Base-by-base conservation (phyloP, 2,329 filamentous ascomycete species). In the Diaporthe vexans region DNA sequence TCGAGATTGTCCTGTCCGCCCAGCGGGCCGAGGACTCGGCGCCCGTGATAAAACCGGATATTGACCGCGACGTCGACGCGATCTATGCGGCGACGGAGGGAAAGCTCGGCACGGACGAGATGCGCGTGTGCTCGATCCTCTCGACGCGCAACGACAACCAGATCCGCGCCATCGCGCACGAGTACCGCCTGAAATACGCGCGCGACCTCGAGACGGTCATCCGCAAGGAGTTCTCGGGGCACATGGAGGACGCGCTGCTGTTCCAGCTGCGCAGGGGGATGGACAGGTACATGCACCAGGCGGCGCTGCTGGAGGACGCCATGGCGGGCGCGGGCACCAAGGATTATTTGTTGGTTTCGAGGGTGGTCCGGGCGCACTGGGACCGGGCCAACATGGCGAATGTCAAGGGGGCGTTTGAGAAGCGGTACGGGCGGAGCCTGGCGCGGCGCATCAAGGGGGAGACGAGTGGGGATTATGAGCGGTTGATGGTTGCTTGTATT, bases 321-420 rank as follows among this genome's bases (percentile, higher is more conserved):
- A 98, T 98, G 96, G 89, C 91, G 1, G 97, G 96, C 0, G 79
- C 93, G 77, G 96, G 96, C 3, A 98, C 97, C 15, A 96, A 97
- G 82, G 95, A 99, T 76, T 86, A 91, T 43, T 87, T 95, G 11
- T 88, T 98, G 4, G 90, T 97, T 21, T 89, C 92, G 37, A 89
- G 95, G n/a, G 88, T 97, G 5, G 90, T 98, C 1, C 89, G 94
- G 29, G 88, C 90, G 65, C 96, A 98, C 83, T 98, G 96, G 96
- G 91, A 98, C 80, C 88, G 88, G 51, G 88, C 87, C 72, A 91
- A 94, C 78, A 88, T 97, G 87, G 90, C 91, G 68, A 93, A 94
- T 77, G 93, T 97, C 73, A 95, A 94, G 84, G 89, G 87, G 0
- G 95, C 94, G 13, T 98, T 95, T 83, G 87, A 91, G 79, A 90